These are phyloP conservation scores for Fraxinus quadrangulata DNA, from an alignment of 257 asterid genomes.

Conservation along the genomic window DNA sequence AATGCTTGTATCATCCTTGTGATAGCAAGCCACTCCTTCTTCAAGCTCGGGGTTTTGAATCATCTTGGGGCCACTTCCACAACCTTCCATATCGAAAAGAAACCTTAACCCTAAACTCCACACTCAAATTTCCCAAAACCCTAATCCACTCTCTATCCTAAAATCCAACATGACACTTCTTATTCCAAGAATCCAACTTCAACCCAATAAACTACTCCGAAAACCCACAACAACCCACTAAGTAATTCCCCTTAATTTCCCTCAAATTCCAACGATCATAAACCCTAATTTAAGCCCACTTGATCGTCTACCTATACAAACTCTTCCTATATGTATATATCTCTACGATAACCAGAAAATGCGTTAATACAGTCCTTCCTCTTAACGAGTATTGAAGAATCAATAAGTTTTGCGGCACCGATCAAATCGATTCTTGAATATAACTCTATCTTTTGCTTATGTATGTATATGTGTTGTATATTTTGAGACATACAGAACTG, in stretches of 20 bases:
- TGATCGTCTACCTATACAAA: conserved; percentile 57
- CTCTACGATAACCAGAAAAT: conserved; percentile 9
- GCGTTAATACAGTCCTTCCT: conserved; percentile 26
- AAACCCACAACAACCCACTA: conserved; percentile 50
- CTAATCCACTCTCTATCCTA: conserved; percentile 52
- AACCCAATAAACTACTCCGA: conserved; percentile 39
- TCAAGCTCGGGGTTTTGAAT: conserved; percentile 71
- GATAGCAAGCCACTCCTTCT: conserved; percentile 75
- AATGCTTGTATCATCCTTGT: conserved; percentile 54
- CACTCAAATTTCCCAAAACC: conserved; percentile 56
- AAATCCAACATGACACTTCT: conserved; percentile 72
- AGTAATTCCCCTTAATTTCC: conserved; percentile 34
- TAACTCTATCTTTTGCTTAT: conserved; percentile 27
- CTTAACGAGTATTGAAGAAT: conserved; percentile 24
- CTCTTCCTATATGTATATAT: conserved; percentile 20
- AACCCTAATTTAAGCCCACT: conserved; percentile 55
- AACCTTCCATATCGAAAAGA: conserved; percentile 29
- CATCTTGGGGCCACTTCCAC: conserved; percentile 45
- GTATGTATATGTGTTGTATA: conserved; percentile 27
- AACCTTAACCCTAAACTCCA: conserved; percentile 38
- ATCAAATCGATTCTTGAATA: conserved; percentile 55
- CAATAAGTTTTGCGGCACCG: conserved; percentile 33
- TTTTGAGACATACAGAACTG: conserved; percentile 32
- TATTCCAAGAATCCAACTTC: conserved; percentile 40
- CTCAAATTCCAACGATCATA: conserved; percentile 27